Base-by-base conservation (phyloP, 257 asterid species). In the Solanum chiquidenum region DNA sequence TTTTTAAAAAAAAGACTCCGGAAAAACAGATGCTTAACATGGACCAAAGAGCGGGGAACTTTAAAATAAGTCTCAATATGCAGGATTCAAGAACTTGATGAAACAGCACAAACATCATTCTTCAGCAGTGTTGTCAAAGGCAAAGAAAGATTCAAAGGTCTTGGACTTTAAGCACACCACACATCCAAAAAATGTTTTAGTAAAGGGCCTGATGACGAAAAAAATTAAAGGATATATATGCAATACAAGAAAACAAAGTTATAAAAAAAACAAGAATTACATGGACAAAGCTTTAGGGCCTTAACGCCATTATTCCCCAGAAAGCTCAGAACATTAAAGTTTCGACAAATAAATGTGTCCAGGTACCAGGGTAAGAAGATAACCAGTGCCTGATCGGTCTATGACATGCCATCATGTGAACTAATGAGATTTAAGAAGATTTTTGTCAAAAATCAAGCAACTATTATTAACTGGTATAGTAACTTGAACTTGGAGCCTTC, bases 301-400 rank as follows among this genome's bases (percentile, higher is more conserved):
- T 25, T 77, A 1, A 77, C n/a, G 23, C 42, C 35, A 79, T 44
- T 18, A 14, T 79, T 79, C 84, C 35, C 38, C 64, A 77, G 38
- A 27, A 79, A 42, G 25, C 37, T 42, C 38, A 29, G 64, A 14
- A 25, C 62, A 44, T 42, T 42, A 44, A 79, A 13, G 62, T 42
- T 25, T 73, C 3, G 55, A 38, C 37, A 25, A 42, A 42, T 25
- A 42, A 14, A 79, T 20, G n/a, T 25, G 62, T 27, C 84, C 62
- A 77, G 84, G 62, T 76, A 76, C 84, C 84, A 76, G 31, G 13
- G 58, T 7, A 77, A 77, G 64, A 44, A 77, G 62, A 77, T 77
- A 27, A 14, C 64, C 27, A 46, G 68, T 80, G 40, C 60, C 37
- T 80, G 40, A 18, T 80, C 66, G 20, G 85, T 46, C 9, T 80